Evolutionary conservation across 2,329 filamentous ascomycete genomes (phyloP).

Genomic region (Ilyonectria destructans): DNA sequence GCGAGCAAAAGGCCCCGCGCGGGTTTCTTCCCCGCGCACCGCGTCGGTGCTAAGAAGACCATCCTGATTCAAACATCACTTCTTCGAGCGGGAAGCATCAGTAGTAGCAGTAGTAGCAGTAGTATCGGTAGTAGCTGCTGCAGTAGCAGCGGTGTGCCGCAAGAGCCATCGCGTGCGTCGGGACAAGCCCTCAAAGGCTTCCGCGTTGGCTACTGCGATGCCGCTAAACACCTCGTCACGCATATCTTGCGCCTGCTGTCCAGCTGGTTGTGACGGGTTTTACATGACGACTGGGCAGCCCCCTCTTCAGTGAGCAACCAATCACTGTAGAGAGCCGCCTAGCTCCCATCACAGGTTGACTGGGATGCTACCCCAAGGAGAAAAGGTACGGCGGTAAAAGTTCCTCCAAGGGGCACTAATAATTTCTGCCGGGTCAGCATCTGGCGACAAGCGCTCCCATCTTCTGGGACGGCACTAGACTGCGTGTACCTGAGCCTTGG

Average conservation of each 20-base stretch:
- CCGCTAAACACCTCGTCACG: slow-evolving; percentile 42
- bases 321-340: slow-evolving; percentile 35
- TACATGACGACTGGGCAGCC: slow-evolving; percentile 40
- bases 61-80: slow-evolving; percentile 6
- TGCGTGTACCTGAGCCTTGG: slow-evolving; percentile 22
- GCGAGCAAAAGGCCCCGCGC: slow-evolving; percentile 16
- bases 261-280: slow-evolving; percentile 43
- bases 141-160: slow-evolving; percentile 46
- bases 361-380: slow-evolving; percentile 35
- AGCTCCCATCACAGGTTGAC: slow-evolving; percentile 41
- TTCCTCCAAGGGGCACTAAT: slow-evolving; percentile 26
- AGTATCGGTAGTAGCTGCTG: slow-evolving; percentile 33
- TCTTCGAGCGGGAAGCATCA: slow-evolving; percentile 9
- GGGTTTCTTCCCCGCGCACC: slow-evolving; percentile 10
- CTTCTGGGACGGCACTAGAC: slow-evolving; percentile 17
- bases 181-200: slow-evolving; percentile 35
- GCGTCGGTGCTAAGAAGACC: slow-evolving; percentile 7
- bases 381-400: slow-evolving; percentile 39
- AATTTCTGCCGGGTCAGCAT: slow-evolving; percentile 31
- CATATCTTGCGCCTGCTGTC: slow-evolving; percentile 30
- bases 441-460: slow-evolving; percentile 37
- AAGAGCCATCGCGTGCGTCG: slow-evolving; percentile 37
- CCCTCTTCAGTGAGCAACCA: slow-evolving; percentile 38
- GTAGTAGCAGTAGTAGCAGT: neutral
- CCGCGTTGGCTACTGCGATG: slow-evolving; percentile 33